Base-by-base conservation (phyloP, 352 stramenopile genomes). In the Pilasporangium apinafurcum region DNA sequence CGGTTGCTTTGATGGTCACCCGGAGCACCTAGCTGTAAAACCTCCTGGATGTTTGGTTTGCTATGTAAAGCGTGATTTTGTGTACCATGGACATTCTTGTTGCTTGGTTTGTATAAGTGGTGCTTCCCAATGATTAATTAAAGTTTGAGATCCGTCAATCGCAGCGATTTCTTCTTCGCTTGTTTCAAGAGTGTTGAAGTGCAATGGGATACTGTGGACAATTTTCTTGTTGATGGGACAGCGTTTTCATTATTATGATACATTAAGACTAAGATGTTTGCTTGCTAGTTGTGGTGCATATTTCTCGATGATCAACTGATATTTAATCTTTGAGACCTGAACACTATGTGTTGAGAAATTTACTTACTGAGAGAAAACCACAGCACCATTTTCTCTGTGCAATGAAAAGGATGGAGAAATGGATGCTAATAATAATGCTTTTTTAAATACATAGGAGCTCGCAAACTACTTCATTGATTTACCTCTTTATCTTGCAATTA, bases 291-390 rank as follows among this genome's bases (percentile, higher is more conserved):
- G 33, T 9, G 4, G 33, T 41, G 21, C 37, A 13, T 43, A 26
- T 14, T 26, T 72, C 66, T 79, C 74, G 59, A 81, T 86, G 74
- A 86, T 86, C 66, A 74, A 83, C 65, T 84, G 70, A 83, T 75
- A 77, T 51, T 65, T 86, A 86, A 86, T 86, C 74, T 86, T 86
- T 86, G 74, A 86, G 74, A 86, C 68, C 74, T 86, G 70, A 86
- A 73, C 44, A 41, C 25, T 50, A 41, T 40, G 46, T 78, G 73
- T 79, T 74, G 73, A 79, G 54, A 83, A 78, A 53, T 44, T 57
- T 43, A 56, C 49, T 69, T 54, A 41, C 65, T 86, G 74, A 86
- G 74, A 86, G 74, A 86, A 78, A 59, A 58, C 43, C 44, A 8
- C 37, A 41, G 44, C 48, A 17, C 43, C 26, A 36, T 43, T 14